Evolutionary conservation across 148 eudicot species (phyloP).

Genomic region (Cornus suecica): DNA sequence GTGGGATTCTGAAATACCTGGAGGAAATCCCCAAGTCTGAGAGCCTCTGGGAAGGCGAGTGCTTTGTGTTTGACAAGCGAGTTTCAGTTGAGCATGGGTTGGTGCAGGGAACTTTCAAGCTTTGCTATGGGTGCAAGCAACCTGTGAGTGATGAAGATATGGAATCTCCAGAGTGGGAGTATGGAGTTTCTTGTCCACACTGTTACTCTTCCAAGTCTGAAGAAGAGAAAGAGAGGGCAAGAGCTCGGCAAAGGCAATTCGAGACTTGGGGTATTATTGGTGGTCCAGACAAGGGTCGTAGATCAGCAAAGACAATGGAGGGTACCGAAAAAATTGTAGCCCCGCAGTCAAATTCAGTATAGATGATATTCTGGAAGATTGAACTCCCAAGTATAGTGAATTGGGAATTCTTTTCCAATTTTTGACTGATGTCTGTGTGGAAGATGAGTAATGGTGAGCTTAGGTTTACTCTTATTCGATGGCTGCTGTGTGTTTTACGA

Average conservation of each 20-base stretch:
- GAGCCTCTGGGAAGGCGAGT: conserved; percentile 96
- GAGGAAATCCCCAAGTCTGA: conserved; percentile 80
- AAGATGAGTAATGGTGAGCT: background rate
- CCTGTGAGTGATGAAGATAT: conserved; percentile 97
- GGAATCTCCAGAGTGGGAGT: conserved; percentile 83
- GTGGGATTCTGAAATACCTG: conserved; percentile 86
- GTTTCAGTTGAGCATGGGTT: conserved; percentile 94
- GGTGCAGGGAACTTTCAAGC: conserved; percentile 80
- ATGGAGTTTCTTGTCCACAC: conserved; percentile 75
- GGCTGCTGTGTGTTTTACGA: background rate
- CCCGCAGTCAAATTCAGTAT: conserved; percentile 42
- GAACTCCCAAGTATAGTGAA: background rate
- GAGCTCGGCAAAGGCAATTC: conserved; percentile 93
- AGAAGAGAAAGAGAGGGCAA: conserved; percentile 91
- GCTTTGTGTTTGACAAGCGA: conserved; percentile 97
- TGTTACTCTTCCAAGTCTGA: conserved; percentile 79
- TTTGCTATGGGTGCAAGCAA: conserved; percentile 97
- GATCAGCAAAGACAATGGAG: conserved; percentile 32
- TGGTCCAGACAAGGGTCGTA: conserved; percentile 91
- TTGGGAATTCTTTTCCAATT: background rate
- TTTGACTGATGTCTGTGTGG: background rate
- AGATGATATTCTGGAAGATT: conserved; percentile 8
- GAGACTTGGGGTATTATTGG: conserved; percentile 89
- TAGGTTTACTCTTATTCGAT: background rate
- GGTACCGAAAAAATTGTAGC: conserved; percentile 8